Base-by-base conservation (phyloP, 1,139 yeast genomes). In the Lodderomyces orthopsilosis region DNA sequence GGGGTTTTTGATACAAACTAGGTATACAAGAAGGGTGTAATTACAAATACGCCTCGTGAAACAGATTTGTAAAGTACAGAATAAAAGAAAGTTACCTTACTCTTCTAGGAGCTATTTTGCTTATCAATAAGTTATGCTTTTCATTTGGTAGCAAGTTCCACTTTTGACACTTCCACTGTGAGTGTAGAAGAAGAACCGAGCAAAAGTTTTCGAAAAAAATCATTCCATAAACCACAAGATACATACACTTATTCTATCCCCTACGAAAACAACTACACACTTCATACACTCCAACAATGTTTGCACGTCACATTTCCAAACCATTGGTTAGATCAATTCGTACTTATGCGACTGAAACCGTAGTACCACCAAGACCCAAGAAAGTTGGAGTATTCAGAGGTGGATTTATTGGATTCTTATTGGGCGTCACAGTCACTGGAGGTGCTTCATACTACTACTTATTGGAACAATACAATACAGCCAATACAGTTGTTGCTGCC, bases 371-470 rank as follows among this genome's bases (percentile, higher is more conserved):
- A 13, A 18, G 71, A 53, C 37, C 43, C 8, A 72, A 66, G 51
- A 72, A 64, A 52, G 70, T 78, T 13, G 85, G 85, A 9, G 79
- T 83, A 28, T 70, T 84, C 55, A 79, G 83, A 59, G 90, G 88
- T 12, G 85, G 85, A 3, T 64, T 83, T 42, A 64, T 83, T 44
- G 96, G 96, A 2, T 88, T 88, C 63, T 73, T 88, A 47, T 70
- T 83, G 33, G 96, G 96, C 38, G 85, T 85, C 37, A 73, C 88
- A 19, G 63, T 74, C 49, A 84, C 95, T 21, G 93, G 95, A 1
- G 78, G 77, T 44, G 87, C 79, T 8, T 82, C 93, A 10, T 88
- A 87, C 68, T 84, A 80, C 63, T 88, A 86, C 63, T 71, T 87
- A 52, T 67, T 87, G 47, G 94, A 86, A 56, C 88, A 85, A 62